These are phyloP conservation scores for Coemansia sp. DNA, from an alignment of 192 early-diverging fungal species.

Conservation along the genomic window DNA sequence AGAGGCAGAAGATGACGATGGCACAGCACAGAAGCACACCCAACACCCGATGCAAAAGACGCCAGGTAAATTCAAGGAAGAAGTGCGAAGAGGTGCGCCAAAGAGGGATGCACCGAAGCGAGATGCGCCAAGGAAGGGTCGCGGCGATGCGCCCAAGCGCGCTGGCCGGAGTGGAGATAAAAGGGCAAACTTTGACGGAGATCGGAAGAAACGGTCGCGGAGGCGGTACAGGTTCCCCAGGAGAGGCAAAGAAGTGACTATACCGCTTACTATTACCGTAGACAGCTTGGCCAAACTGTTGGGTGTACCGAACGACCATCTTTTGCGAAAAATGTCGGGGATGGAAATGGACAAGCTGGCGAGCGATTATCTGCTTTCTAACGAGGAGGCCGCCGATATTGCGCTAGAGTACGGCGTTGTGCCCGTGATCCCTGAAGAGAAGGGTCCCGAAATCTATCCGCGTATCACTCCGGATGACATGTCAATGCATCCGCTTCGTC, in stretches of 20 bases:
- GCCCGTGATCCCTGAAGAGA: constrained; percentile 68
- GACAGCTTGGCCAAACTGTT: constrained; percentile 78
- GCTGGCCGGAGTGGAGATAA: neutral
- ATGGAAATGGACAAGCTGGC: constrained; percentile 81
- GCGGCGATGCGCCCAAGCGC: constrained; percentile 53
- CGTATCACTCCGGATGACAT: constrained; percentile 70
- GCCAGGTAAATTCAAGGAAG: constrained; percentile 8
- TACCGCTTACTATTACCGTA: constrained; percentile 82
- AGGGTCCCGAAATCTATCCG: constrained; percentile 37
- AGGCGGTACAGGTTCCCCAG: constrained; percentile 34
- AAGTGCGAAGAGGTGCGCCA: constrained; percentile 11
- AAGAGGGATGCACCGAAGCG: constrained; percentile 16
- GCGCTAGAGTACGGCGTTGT: constrained; percentile 86
- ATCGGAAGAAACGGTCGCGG: constrained; percentile 12
- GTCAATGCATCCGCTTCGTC: constrained; percentile 69
- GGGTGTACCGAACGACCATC: constrained; percentile 68
- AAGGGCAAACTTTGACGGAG: constrained; percentile 70
- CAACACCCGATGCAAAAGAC: neutral
- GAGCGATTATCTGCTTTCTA: constrained; percentile 74
- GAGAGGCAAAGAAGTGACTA: constrained; percentile 61
- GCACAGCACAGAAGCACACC: neutral
- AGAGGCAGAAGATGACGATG: neutral
- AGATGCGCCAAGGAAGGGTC: constrained; percentile 2
- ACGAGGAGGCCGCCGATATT: constrained; percentile 85
- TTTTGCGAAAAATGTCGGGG: constrained; percentile 69